Conservation (phyloP, 106 monocot genomes). For the Platanthera zijinensis region DNA sequence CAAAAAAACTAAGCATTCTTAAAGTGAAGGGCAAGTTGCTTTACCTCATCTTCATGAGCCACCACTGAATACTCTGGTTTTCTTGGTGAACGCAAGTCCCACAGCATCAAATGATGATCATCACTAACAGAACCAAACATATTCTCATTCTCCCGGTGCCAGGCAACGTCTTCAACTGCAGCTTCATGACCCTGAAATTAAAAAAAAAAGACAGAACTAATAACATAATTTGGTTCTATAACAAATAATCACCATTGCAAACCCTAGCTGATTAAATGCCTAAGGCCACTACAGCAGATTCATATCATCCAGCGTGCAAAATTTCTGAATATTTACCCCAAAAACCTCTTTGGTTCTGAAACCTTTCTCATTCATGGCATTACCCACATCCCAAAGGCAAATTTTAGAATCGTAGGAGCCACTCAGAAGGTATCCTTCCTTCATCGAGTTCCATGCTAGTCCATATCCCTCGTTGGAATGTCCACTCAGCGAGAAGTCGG, state of each 20-base stretch:
- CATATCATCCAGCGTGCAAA: neutral
- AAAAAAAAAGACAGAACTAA: neutral
- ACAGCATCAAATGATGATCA: slow-evolving; percentile 85
- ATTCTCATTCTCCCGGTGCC: slow-evolving; percentile 75
- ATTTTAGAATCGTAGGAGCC: slow-evolving; percentile 82
- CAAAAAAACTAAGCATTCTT: neutral
- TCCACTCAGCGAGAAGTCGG: slow-evolving; percentile 51
- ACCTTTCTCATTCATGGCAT: slow-evolving; percentile 10
- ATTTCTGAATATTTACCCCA: slow-evolving; percentile 43
- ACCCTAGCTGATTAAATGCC: neutral
- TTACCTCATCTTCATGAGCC: slow-evolving; percentile 80
- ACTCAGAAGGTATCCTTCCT: slow-evolving; percentile 74
- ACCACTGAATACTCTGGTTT: slow-evolving; percentile 53
- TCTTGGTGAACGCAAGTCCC: slow-evolving; percentile 75
- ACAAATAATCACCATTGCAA: neutral
- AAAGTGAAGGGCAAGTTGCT: neutral
- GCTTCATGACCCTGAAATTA: slow-evolving; percentile 50
- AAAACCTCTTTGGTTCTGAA: slow-evolving; percentile 54
- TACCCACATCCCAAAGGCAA: slow-evolving; percentile 79
- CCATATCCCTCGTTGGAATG: slow-evolving; percentile 84
- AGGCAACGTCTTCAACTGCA: slow-evolving; percentile 88
- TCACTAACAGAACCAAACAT: slow-evolving; percentile 94
- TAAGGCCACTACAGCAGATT: neutral
- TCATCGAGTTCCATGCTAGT: slow-evolving; percentile 64
- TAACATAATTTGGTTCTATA: neutral